Conservation (phyloP, 2,329 filamentous ascomycete species). For the Fusarium verrucosum region DNA sequence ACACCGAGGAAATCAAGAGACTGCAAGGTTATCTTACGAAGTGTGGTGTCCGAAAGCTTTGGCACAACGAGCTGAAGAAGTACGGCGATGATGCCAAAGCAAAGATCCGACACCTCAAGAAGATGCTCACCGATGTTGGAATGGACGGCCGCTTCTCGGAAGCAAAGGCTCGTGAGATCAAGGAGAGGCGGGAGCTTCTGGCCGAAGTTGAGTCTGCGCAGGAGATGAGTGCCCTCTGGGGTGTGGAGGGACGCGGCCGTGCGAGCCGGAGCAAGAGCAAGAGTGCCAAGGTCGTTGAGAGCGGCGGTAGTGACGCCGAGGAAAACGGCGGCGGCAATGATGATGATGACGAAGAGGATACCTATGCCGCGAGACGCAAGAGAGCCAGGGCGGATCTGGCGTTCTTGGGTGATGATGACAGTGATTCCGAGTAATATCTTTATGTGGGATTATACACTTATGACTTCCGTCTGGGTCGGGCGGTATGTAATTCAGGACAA, state of each 20-base stretch:
- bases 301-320: slow-evolving; percentile 43
- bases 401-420: slow-evolving; percentile 75
- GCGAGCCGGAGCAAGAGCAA: slow-evolving; percentile 54
- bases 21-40: slow-evolving; percentile 87
- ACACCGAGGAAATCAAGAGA: slow-evolving; percentile 85
- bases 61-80: slow-evolving; percentile 83
- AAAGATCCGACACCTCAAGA: slow-evolving; percentile 84
- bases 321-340: slow-evolving; percentile 38
- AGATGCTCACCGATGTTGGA: slow-evolving; percentile 80
- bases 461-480: slow-evolving; percentile 7
- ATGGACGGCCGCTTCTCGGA: slow-evolving; percentile 91
- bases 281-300: slow-evolving; percentile 46
- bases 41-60: slow-evolving; percentile 92
- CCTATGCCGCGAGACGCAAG: slow-evolving; percentile 57
- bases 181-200: slow-evolving; percentile 83
- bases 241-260: slow-evolving; percentile 56
- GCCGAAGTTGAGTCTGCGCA: slow-evolving; percentile 87
- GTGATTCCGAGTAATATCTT: slow-evolving; percentile 64
- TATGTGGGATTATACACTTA: neutral
- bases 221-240: slow-evolving; percentile 84
- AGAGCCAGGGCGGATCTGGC: slow-evolving; percentile 64
- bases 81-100: slow-evolving; percentile 75
- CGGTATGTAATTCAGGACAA: slow-evolving; percentile 7
- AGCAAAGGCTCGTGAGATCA: slow-evolving; percentile 85
- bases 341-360: slow-evolving; percentile 45